phyloP scores from a whole-genome alignment of 768 basidiomycete species.

The Hygrocybe coccinea region DNA sequence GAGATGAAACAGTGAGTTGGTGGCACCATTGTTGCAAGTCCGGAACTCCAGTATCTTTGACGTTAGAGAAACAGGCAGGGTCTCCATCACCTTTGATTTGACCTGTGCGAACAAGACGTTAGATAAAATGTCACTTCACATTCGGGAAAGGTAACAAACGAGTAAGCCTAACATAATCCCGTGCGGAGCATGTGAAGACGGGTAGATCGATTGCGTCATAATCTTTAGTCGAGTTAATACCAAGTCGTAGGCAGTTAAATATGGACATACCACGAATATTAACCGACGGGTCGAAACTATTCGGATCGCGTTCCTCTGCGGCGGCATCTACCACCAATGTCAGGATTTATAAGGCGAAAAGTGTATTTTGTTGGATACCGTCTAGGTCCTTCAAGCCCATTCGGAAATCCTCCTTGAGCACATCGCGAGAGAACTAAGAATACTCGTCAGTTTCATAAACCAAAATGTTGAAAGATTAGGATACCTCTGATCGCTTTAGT shows the following conservation, averaged over 20 bases:
- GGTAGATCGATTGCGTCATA: slow-evolving; percentile 58
- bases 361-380: slow-evolving; percentile 31
- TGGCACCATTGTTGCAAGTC: slow-evolving; percentile 57
- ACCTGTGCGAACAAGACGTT: slow-evolving; percentile 28
- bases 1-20: slow-evolving; percentile 47
- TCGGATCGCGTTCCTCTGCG: slow-evolving; percentile 53
- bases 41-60: slow-evolving; percentile 53
- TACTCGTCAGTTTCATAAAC: slow-evolving; percentile 1
- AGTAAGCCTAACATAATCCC: slow-evolving; percentile 57
- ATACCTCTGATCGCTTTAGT: slow-evolving; percentile 50
- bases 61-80: slow-evolving; percentile 49
- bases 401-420: slow-evolving; percentile 57
- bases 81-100: slow-evolving; percentile 60
- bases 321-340: slow-evolving; percentile 40
- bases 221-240: slow-evolving; percentile 32
- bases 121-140: background rate
- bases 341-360: background rate
- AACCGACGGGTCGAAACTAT: slow-evolving; percentile 50
- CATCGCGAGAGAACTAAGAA: slow-evolving; percentile 48
- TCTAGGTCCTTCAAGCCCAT: slow-evolving; percentile 55
- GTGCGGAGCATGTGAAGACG: slow-evolving; percentile 56
- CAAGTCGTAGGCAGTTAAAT: background rate
- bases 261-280: slow-evolving; percentile 42
- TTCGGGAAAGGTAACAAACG: slow-evolving; percentile 25
- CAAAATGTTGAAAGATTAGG: slow-evolving; percentile 1